Base-by-base conservation (phyloP, 495 filamentous ascomycete species). In the Delitschia confertaspora region DNA sequence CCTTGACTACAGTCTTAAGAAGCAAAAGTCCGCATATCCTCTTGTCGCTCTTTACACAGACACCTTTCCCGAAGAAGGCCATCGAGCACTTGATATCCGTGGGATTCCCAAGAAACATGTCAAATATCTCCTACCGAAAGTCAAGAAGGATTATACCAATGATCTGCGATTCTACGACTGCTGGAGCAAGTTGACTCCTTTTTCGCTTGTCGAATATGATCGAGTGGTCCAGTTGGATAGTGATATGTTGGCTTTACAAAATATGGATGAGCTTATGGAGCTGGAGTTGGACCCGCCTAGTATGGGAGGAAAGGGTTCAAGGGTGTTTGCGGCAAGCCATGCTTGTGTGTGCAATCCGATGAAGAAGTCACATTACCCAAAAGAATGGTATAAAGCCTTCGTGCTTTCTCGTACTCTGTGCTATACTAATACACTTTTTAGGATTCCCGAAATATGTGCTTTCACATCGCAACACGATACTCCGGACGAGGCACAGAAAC, bases 251-350 rank as follows among this genome's bases (percentile, higher is more conserved):
- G 73, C 84, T 3, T 64, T 76, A 38, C 64, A 68, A 43, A 87
- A 87, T 58, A 89, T 93, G 81, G 85, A 93, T 56, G 85, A 88
- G 61, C 63, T 93, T 38, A 88, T 89, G 82, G 77, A 83, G 4
- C 20, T 91, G 4, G 60, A 69, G 50, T 70, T 91, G 11, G 82
- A 88, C 58, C 53, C 62, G 29, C 66, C 74, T 1, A 63, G 61
- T 36, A 27, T 67, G 54, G 64, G 14, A 2, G 77, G 75, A 9
- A 71, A 64, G 24, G 78, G 74, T 6, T 39, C 69, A 30, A 65
- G 69, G 20, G 77, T 87, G 6, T 85, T 88, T 59, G 83, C 80
- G 0, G 79, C 81, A 1, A 72, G 73, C 45, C 79, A 85, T 60
- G 85, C 85, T 2, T 93, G 85, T 63, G 74, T 80, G 7, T 93